phyloP scores from a whole-genome alignment of 495 filamentous ascomycete species.

The Neurospora sp. region DNA sequence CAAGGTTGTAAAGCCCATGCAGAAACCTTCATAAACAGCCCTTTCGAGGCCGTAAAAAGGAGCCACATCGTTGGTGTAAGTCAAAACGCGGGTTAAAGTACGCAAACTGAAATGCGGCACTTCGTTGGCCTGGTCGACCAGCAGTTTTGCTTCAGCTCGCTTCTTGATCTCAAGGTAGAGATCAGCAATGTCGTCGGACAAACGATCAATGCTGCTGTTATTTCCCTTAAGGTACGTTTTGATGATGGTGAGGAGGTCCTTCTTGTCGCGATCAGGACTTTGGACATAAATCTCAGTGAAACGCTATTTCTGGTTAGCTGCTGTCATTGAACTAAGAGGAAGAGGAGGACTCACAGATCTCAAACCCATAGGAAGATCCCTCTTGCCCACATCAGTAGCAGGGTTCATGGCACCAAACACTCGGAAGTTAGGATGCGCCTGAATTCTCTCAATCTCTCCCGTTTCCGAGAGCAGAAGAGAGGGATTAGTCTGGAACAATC shows the following conservation, averaged over 20 bases:
- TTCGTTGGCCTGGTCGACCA: conserved; percentile 90
- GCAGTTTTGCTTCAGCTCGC: conserved; percentile 64
- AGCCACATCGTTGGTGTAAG: conserved; percentile 74
- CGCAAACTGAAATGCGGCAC: conserved; percentile 92
- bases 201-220: conserved; percentile 51
- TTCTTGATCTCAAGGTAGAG: conserved; percentile 81
- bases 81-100: conserved; percentile 82
- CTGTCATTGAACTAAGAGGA: background rate
- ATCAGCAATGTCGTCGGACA: conserved; percentile 64
- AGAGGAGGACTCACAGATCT: conserved; percentile 1
- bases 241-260: conserved; percentile 76
- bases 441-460: conserved; percentile 77
- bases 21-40: conserved; percentile 88
- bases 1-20: conserved; percentile 93
- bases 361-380: conserved; percentile 70
- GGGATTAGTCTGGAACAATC: conserved; percentile 65
- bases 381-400: conserved; percentile 92
- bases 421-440: conserved; percentile 85
- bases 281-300: conserved; percentile 94
- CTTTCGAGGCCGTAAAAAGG: conserved; percentile 80
- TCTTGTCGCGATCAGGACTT: conserved; percentile 73
- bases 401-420: conserved; percentile 99
- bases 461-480: conserved; percentile 86
- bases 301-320: conserved; percentile 45
- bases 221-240: conserved; percentile 70